Base-by-base conservation (phyloP, 2,329 filamentous ascomycete genomes). In the Fusarium tjaetaba region DNA sequence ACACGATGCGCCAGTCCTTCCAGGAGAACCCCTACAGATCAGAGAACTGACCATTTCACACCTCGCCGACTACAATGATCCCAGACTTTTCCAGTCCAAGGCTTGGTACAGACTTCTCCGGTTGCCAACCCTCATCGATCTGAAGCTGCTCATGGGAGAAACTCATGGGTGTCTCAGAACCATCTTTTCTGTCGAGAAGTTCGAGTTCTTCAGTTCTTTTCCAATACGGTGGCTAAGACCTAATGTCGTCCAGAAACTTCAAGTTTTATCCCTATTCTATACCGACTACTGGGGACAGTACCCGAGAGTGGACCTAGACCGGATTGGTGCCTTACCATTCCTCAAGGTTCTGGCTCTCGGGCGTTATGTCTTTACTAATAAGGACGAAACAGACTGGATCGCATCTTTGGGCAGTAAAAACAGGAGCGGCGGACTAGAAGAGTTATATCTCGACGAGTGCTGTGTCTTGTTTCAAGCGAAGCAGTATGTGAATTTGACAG, bases 351-450 rank as follows among this genome's bases (percentile, higher is more conserved):
- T 87, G 0, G 76, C 79, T 0, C 69, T 88, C 2, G 83, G 83
- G 1, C 82, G 80, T 1, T 84, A 81, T 51, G 75, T 79, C 5
- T 85, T 87, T 60, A 79, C 79, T 2, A 78, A 85, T 43, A 80
- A 85, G 45, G 81, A n/a, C n/a, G n/a, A 87, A 56, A 69, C 85
- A 2, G 81, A 84, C 13, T 87, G 85, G 85, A 80, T 87, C 7
- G 68, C 82, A 0, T 80, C 79, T 0, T 80, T 86, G 18, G 34
- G 34, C 3, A 2, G 0, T 2, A 22, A 1, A 0, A 52, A 60
- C 1, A n/a, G 5, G 28, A 32, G 57, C 7, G 34, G 26, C 0
- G 76, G 72, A 2, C 78, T 87, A 0, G 70, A 81, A 32, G 79
- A 82, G 49, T 77, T 87, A 1, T 80, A 83, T 14, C 75, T 87